Percentiles rank a stretch among this genome's conserved stretches.
phyloP scores from a whole-genome alignment of 805 yeast genomes.

The Cyberlindnera japonica region DNA sequence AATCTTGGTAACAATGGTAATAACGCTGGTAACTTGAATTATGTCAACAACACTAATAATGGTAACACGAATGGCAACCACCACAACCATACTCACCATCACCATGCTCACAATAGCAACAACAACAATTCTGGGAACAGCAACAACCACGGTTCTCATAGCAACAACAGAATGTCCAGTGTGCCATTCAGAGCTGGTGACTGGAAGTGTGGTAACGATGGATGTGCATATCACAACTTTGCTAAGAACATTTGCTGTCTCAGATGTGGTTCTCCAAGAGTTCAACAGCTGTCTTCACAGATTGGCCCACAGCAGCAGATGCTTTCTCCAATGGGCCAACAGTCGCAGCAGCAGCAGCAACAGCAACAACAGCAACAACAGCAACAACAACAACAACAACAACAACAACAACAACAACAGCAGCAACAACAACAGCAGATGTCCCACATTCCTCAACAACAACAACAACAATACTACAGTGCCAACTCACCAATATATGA shows the following conservation, averaged over 20 bases:
- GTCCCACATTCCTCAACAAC: not conserved
- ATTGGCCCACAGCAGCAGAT: too few species aligned
- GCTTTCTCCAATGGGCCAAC: too few species aligned
- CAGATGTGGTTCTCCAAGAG: conserved; percentile 79
- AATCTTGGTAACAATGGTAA: conserved; percentile 4
- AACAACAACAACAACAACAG: conserved; percentile 5
- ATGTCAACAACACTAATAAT: conserved; percentile 8
- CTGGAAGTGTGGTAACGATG: conserved; percentile 83
- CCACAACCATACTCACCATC: conserved; percentile 19
- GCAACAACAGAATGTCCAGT: conserved; percentile 35
- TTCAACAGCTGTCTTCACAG: conserved; percentile 7
- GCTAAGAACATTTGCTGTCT: conserved; percentile 86
- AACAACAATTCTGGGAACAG: conserved; percentile 23
- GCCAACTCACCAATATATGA: not conserved
- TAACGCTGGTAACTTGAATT: conserved; percentile 6
- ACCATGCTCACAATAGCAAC: conserved; percentile 17
- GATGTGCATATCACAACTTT: conserved; percentile 85
- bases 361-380: conserved; percentile 9
- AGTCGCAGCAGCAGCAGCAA: conserved; percentile 8
- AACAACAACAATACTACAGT: conserved; percentile 10
- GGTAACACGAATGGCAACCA: conserved; percentile 1
- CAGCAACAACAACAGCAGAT: conserved; percentile 9
- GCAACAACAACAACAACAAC: conserved; percentile 1
- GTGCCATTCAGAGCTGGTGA: conserved; percentile 98
- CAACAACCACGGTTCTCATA: conserved; percentile 12